Evolutionary conservation across 192 early-diverging fungal genomes (phyloP).

Genomic region (Radiomyces spectabilis): DNA sequence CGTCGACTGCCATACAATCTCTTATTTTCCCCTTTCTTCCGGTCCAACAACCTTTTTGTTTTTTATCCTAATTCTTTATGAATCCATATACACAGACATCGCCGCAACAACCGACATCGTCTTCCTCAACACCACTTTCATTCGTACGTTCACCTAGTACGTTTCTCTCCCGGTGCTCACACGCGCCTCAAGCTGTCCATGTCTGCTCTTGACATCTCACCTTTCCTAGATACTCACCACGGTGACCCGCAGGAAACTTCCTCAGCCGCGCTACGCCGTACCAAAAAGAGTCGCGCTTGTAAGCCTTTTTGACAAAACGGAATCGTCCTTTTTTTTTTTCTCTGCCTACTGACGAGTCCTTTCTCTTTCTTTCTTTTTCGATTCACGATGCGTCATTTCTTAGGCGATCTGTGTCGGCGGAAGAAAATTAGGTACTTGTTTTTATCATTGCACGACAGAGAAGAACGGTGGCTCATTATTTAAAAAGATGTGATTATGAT

Average conservation of each 20-base stretch:
- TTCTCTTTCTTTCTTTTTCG: background rate
- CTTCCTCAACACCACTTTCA: background rate
- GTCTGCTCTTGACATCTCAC: too few relatives aligned
- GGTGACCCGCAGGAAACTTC: background rate
- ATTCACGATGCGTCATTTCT: too few relatives aligned
- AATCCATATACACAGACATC: background rate
- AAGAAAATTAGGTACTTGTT: conserved; percentile 27
- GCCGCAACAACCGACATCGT: background rate
- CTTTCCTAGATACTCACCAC: background rate
- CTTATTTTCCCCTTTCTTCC: background rate
- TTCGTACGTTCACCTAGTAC: too few relatives aligned
- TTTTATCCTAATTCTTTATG: background rate
- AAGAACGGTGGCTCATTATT: background rate
- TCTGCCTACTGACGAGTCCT: background rate
- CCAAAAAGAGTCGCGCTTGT: conserved; percentile 1
- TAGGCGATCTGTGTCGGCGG: conserved; percentile 26
- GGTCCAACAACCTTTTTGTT: background rate
- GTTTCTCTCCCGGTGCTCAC: too few relatives aligned
- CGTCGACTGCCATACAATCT: background rate
- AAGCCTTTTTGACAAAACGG: background rate
- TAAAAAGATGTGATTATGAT: conserved; percentile 24
- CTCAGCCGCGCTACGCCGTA: background rate
- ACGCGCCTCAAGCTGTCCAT: too few relatives aligned
- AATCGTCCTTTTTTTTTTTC: background rate
- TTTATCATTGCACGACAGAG: background rate